Evolutionary conservation across 225 moss, liverwort and hornwort species (phyloP).

Genomic region (Pseudoscleropodium purum): DNA sequence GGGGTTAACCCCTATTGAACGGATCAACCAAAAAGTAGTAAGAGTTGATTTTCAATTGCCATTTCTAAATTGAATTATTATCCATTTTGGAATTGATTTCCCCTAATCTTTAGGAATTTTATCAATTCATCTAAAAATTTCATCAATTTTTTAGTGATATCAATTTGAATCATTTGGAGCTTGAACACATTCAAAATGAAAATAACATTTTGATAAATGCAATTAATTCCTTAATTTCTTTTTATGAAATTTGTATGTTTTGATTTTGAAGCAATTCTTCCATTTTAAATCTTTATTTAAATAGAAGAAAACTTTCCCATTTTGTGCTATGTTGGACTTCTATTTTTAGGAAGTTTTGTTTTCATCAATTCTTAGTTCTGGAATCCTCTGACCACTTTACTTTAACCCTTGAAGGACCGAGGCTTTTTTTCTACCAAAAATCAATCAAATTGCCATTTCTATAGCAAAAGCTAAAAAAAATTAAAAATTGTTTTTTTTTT

Average conservation of each 20-base stretch:
- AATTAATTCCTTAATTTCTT: background rate
- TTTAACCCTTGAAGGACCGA: too few species aligned
- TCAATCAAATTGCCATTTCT: too few species aligned
- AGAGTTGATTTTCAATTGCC: background rate
- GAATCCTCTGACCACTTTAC: background rate
- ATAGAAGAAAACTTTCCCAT: background rate
- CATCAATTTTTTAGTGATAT: background rate
- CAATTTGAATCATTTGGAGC: background rate
- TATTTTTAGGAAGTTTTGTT: background rate
- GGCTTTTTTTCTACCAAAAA: too few species aligned
- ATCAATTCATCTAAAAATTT: background rate
- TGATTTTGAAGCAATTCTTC: background rate
- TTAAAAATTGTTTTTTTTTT: too few species aligned
- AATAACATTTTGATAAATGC: background rate
- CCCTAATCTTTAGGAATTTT: background rate
- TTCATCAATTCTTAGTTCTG: background rate
- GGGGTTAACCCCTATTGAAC: fast-evolving
- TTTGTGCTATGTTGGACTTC: background rate
- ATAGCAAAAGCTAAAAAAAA: too few species aligned
- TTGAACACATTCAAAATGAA: background rate
- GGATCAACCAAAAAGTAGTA: background rate
- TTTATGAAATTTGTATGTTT: background rate
- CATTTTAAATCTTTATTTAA: background rate
- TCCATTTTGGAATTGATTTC: background rate
- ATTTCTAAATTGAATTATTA: background rate